Evolutionary conservation across 495 filamentous ascomycete species (phyloP), one percentile per base, ranked within the genome.

Genomic region (Neurospora sp.): DNA sequence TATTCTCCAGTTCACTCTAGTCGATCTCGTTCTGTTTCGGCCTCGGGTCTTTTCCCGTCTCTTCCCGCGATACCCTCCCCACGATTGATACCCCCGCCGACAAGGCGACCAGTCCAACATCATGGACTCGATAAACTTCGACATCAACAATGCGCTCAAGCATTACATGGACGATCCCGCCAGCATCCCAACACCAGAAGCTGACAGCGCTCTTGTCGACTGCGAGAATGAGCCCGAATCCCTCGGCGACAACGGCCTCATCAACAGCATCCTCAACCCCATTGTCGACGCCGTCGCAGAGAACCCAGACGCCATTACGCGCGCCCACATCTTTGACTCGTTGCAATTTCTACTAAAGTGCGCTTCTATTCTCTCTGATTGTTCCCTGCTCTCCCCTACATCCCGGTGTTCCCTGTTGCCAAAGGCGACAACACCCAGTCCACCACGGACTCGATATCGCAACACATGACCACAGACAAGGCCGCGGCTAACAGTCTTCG

Each of bases 321-420:
- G 89, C 81, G 87, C 90, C 76, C 89, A 89, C 11, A 87, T 89
- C 72, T 93, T 98, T 82, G 96, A 99, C 84, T 95, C 95, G 46
- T 83, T 99, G 71, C 95, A 98, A 78, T 96, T 97, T 79, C 84
- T 99, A 44, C 86, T 99, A 83, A 99, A 99, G 96, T 99, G 91
- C 87, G 93, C 89, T 80, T 89, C 90, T 85, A 88, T 84, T 82
- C 89, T 86, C 84, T 85, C 77, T 83, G 75, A 77, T 5, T 16
- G 5, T 41, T 16, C 9, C 38, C 14, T 41, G 40, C 40, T 74
- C 78, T 72, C 0, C 70, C 49, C 72, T 74, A 60, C 46, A 39
- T 40, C 69, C 39, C 2, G 20, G 27, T 35, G 8, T 11, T 14
- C 23, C 10, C 38, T 11, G 31, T 18, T 4, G 35, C 69, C 38